Evolutionary conservation across 2,329 filamentous ascomycete genomes (phyloP).

Genomic region (Talaromyces rugulosus): DNA sequence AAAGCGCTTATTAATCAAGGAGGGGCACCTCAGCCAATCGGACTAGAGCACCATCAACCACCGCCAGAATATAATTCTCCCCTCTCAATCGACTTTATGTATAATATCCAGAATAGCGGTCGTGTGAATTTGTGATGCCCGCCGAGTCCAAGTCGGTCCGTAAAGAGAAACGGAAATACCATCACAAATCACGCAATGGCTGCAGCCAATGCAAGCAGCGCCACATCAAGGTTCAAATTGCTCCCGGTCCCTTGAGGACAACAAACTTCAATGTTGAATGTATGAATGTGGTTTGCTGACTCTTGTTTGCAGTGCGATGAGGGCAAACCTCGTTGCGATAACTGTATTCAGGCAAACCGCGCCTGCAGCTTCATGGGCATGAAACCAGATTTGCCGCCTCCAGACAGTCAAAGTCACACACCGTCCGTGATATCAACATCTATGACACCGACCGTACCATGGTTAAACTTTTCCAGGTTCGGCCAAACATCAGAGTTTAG

Average conservation of each 20-base stretch:
- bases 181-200: constrained; percentile 15
- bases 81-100: background rate
- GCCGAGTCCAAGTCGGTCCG: background rate
- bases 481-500: constrained; percentile 6
- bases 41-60: background rate
- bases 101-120: background rate
- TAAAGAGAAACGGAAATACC: constrained; percentile 13
- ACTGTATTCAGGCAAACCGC: constrained; percentile 11
- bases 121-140: background rate
- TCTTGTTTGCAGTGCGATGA: constrained; percentile 11
- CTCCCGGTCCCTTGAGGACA: background rate
- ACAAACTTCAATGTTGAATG: background rate
- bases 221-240: constrained; percentile 13
- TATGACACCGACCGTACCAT: background rate
- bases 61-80: background rate
- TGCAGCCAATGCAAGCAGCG: constrained; percentile 16
- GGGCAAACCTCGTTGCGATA: constrained; percentile 9
- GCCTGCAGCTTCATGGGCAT: constrained; percentile 11
- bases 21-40: background rate
- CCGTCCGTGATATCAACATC: background rate
- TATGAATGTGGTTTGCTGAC: background rate
- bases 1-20: background rate
- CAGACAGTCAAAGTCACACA: background rate
- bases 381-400: constrained; percentile 8
- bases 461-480: constrained; percentile 1